Evolutionary conservation across 805 yeast genomes (phyloP).

Genomic region (Nakazawaea pomicola): DNA sequence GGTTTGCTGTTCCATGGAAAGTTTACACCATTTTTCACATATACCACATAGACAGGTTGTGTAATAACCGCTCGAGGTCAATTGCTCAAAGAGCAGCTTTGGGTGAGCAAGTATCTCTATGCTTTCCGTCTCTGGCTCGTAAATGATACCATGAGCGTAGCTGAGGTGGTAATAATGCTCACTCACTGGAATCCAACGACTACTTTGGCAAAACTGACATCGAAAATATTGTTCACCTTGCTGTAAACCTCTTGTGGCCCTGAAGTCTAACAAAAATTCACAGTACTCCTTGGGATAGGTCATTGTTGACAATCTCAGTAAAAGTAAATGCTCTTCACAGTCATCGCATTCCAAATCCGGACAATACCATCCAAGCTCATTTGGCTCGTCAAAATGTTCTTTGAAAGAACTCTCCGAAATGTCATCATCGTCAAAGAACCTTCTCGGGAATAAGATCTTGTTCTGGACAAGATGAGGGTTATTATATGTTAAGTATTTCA

Average conservation of each 20-base stretch:
- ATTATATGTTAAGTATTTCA: neutral
- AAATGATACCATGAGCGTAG: conserved; percentile 21
- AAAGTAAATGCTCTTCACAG: conserved; percentile 12
- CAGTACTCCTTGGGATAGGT: conserved; percentile 2
- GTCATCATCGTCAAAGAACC: conserved; percentile 7
- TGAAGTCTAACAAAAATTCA: neutral
- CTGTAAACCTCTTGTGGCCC: conserved; percentile 2
- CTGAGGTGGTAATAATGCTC: conserved; percentile 15
- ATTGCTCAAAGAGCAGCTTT: conserved; percentile 14
- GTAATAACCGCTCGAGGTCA: conserved; percentile 16
- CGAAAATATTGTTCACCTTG: conserved; percentile 6
- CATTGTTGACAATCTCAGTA: neutral
- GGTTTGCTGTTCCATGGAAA: conserved; percentile 7
- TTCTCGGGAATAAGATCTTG: conserved; percentile 16
- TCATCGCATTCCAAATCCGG: conserved; percentile 12
- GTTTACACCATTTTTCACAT: conserved; percentile 19
- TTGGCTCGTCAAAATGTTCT: neutral
- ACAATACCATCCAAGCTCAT: neutral
- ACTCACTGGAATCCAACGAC: conserved; percentile 16
- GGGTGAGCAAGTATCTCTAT: conserved; percentile 18
- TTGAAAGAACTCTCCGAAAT: neutral
- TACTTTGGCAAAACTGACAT: conserved; percentile 20
- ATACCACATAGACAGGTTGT: conserved; percentile 20
- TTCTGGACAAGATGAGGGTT: conserved; percentile 3
- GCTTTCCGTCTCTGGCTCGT: conserved; percentile 3